phyloP scores from a whole-genome alignment of 495 filamentous ascomycete species.

The Bryoglossum gracile region DNA sequence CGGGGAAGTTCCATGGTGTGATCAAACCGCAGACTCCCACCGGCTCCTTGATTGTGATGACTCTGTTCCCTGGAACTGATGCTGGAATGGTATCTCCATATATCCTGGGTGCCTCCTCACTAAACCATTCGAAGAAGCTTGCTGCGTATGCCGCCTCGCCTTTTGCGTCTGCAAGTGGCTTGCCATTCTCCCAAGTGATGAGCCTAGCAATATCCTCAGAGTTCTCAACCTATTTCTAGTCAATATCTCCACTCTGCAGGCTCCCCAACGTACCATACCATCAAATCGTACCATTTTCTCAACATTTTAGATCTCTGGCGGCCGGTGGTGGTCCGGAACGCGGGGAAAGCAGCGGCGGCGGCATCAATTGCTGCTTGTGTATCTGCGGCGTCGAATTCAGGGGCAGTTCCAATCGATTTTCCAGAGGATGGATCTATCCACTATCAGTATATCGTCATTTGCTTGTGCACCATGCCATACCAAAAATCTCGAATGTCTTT shows the following conservation, averaged over 20 bases:
- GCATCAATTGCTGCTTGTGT: slow-evolving; percentile 71
- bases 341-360: slow-evolving; percentile 58
- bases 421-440: slow-evolving; percentile 68
- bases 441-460: not conserved
- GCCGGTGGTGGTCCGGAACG: slow-evolving; percentile 56
- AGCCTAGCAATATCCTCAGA: slow-evolving; percentile 79
- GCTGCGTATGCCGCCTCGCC: slow-evolving; percentile 69
- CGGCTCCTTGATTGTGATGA: slow-evolving; percentile 75
- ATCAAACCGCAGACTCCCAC: slow-evolving; percentile 92
- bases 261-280: slow-evolving; percentile 33
- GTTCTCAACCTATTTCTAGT: slow-evolving; percentile 60
- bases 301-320: slow-evolving; percentile 79
- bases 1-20: slow-evolving; percentile 95
- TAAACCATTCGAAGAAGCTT: slow-evolving; percentile 78
- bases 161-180: slow-evolving; percentile 63
- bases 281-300: slow-evolving; percentile 82
- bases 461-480: slow-evolving; percentile 30
- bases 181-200: slow-evolving; percentile 83
- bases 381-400: slow-evolving; percentile 71
- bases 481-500: slow-evolving; percentile 73
- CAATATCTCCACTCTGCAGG: not conserved
- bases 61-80: slow-evolving; percentile 60
- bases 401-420: slow-evolving; percentile 71
- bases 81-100: slow-evolving; percentile 75
- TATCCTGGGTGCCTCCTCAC: slow-evolving; percentile 63